Conservation (phyloP, 495 filamentous ascomycete genomes). For the Evansstolkia leycettana region DNA sequence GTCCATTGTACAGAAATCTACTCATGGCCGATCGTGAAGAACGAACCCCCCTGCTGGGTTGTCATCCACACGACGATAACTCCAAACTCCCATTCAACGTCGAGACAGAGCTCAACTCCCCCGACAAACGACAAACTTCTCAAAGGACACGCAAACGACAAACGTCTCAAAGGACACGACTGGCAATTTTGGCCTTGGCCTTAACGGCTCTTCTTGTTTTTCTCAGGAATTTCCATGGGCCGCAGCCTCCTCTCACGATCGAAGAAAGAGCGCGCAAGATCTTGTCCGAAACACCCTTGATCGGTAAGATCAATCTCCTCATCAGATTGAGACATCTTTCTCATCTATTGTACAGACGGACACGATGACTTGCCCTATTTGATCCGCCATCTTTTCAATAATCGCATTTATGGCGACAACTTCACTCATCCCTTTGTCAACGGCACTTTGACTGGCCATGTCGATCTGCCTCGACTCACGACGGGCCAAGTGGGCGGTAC, state of each 20-base stretch:
- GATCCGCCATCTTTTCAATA: constrained; percentile 54
- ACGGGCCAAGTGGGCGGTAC: constrained; percentile 45
- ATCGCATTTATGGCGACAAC: constrained; percentile 62
- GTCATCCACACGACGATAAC: background rate
- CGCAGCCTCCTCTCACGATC: constrained; percentile 25
- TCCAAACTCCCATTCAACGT: background rate
- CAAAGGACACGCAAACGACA: no score
- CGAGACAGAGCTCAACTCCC: background rate
- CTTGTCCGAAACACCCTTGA: constrained; percentile 60
- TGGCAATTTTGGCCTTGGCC: background rate
- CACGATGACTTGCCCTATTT: constrained; percentile 78
- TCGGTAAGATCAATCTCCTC: constrained; percentile 39
- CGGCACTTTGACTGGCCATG: constrained; percentile 55
- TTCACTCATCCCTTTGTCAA: constrained; percentile 60
- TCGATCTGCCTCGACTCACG: constrained; percentile 60
- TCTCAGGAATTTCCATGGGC: constrained; percentile 1
- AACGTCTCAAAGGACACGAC: background rate
- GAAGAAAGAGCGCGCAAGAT: constrained; percentile 59
- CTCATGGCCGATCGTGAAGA: no score
- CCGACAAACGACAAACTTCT: background rate
- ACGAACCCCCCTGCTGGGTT: background rate
- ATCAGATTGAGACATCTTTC: no score
- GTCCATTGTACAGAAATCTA: no score
- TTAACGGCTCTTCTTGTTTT: background rate
- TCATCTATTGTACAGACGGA: constrained; percentile 46